A percentile compares a stretch with the other conserved stretches of the same genome.
phyloP scores from a whole-genome alignment of 1,284 basidiomycete genomes.

The Fistulina hepatica region DNA sequence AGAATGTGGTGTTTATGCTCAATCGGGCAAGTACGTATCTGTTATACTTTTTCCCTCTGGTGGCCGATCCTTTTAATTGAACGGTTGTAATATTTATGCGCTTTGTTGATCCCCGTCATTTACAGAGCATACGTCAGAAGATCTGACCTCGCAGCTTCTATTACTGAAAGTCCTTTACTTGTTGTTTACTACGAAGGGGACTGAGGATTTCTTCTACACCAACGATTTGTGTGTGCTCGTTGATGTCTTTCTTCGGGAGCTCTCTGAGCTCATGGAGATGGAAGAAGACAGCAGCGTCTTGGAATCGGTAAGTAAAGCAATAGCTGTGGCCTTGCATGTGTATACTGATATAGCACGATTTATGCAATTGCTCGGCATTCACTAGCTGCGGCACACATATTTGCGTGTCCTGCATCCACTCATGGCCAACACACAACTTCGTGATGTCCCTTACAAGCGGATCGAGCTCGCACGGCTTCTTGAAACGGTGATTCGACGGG shows the following conservation, averaged over 20 bases:
- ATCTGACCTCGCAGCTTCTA: constrained; percentile 89
- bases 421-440: constrained; percentile 88
- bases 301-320: constrained; percentile 26
- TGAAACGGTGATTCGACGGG: constrained; percentile 49
- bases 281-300: constrained; percentile 43
- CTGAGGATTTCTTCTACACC: constrained; percentile 95
- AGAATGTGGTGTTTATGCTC: constrained; percentile 98
- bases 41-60: neutral
- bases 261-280: constrained; percentile 65
- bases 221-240: constrained; percentile 95
- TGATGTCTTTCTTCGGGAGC: constrained; percentile 90
- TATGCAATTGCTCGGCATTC: constrained; percentile 4
- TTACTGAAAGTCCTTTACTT: constrained; percentile 94
- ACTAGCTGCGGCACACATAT: constrained; percentile 89
- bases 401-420: constrained; percentile 93
- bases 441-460: constrained; percentile 81
- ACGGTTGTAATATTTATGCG: no score
- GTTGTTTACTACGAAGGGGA: constrained; percentile 88
- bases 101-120: no score
- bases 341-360: neutral
- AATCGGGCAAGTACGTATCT: constrained; percentile 78
- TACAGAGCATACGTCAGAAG: constrained; percentile 76
- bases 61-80: neutral
- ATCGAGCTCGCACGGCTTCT: constrained; percentile 78
- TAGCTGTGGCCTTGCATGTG: constrained; percentile 2